Conservation (phyloP, 495 filamentous ascomycete genomes). For the Aspergillus sclerotiicarbonarius region DNA sequence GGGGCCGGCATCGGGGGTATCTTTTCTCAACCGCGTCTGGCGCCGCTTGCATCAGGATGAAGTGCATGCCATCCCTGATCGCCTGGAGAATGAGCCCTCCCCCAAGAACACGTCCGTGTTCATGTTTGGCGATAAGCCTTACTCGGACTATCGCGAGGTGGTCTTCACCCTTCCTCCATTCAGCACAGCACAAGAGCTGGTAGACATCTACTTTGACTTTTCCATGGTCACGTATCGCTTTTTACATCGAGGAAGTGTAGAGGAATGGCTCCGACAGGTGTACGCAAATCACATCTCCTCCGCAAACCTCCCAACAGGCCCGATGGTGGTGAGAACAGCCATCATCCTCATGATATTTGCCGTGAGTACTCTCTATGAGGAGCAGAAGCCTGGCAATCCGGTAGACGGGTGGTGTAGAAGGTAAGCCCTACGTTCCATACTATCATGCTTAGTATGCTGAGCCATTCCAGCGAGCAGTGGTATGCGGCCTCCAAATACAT, state of each 20-base stretch:
- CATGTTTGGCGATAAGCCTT: constrained; percentile 48
- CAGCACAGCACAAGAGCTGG: constrained; percentile 35
- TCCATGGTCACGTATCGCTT: constrained; percentile 51
- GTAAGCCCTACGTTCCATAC: constrained; percentile 13
- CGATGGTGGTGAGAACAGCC: constrained; percentile 40
- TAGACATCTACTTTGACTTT: constrained; percentile 45
- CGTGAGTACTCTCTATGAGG: constrained; percentile 37
- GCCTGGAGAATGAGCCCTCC: constrained; percentile 31
- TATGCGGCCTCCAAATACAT: constrained; percentile 44
- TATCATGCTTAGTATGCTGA: not conserved
- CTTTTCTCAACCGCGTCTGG: constrained; percentile 48
- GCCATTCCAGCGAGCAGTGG: constrained; percentile 38
- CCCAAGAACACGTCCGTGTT: constrained; percentile 41
- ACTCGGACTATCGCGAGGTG: constrained; percentile 28
- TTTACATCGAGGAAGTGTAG: constrained; percentile 40
- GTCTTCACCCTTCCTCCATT: constrained; percentile 35
- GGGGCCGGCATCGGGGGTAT: constrained; percentile 45
- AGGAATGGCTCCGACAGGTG: constrained; percentile 38
- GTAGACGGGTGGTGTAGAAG: constrained; percentile 28
- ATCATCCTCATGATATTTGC: constrained; percentile 47
- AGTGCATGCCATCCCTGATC: constrained; percentile 31
- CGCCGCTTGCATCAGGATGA: constrained; percentile 44
- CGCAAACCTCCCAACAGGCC: constrained; percentile 34
- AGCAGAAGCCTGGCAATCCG: constrained; percentile 24
- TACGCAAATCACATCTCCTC: constrained; percentile 36